Base-by-base conservation (phyloP, 2,329 filamentous ascomycete genomes). In the Alternaria ventricosa region DNA sequence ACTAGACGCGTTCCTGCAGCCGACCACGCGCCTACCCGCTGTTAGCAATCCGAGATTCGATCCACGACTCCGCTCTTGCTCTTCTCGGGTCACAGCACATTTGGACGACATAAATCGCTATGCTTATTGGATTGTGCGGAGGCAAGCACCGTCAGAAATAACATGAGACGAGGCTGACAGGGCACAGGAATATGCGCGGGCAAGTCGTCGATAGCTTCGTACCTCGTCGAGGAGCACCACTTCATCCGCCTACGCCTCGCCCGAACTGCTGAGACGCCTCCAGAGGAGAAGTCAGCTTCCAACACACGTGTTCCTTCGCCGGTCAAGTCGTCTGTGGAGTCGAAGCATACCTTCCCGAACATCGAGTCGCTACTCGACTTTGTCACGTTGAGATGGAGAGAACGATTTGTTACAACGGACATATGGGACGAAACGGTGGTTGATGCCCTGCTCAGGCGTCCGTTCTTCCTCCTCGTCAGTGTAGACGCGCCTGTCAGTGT, bases 401-500 rank as follows among this genome's bases (percentile, higher is more conserved):
- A 90, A 61, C 88, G 90, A 59, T 99, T 92, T 87, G 93, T 98
- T 15, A 96, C 90, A 3, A 96, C 92, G 4, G 91, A 96, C 75
- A 89, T 97, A 66, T 88, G 89, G 82, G 88, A 90, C 70, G 91
- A 94, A 70, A 79, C 80, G 3, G 87, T 90, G 8, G 87, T 97
- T 5, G 92, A 97, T 71, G 86, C 89, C 23, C 88, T 97, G 55
- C 83, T 90, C 63, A 87, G 90, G 20, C 88, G 96, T 8, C 96
- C 96, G 1, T 97, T 97, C 83, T 98, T 98, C 84, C 87, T 99
- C 54, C 88, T 98, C 33, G 85, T 99, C 75, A 95, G 93, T 78
- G 89, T 98, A 51, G 95, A 98, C 80, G 95, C 94, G 5, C 96
- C 96, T 2, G 86, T 97, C 49, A 91, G 88, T 54, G 84, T 95